Base-by-base conservation (phyloP, 1,139 yeast species). In the Yamadazyma diospyri region DNA sequence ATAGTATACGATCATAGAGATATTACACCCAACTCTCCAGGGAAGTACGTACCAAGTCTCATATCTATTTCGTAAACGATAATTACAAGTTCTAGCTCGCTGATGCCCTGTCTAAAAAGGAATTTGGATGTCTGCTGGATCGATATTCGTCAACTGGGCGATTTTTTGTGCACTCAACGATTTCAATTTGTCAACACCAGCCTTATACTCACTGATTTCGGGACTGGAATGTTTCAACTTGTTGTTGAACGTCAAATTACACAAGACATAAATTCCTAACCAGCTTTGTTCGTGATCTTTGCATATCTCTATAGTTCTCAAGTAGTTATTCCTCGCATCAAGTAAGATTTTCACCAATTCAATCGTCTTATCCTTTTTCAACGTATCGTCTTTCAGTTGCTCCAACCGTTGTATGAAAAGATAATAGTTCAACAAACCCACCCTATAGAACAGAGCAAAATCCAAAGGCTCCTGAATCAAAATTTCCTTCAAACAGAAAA, bases 241-340 rank as follows among this genome's bases (percentile, higher is more conserved):
- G 4, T 48, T 46, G 36, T 47, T 46, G 32, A 61, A 48, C 7
- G 43, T 44, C 22, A 48, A 41, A 11, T 46, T 46, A n/a, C 50
- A 27, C 8, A 76, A 57, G 3, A 70, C 54, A 32, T 66, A 68
- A 4, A 87, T 62, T 0, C 95, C 94, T 35, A 78, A 61, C 96
- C 96, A 88, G 15, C 86, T 83, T 42, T 85, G 71, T 12, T 74
- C 58, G 53, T 76, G 82, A 27, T 67, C 65, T 26, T 82, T 84
- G 45, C 86, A 81, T 29, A 89, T 63, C 58, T 89, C 97, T 10
- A 85, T 77, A 9, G 88, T 61, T 40, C 94, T 70, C 35, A 81
- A 61, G 46, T 76, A 83, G 48, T 77, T 71, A 47, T 79, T 69
- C 27, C 81, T 54, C 2, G 71, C 59, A 27, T 59, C 59, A 34